phyloP scores from a whole-genome alignment of 2,329 filamentous ascomycete genomes.

The Cladosporium austrohemisphaericum region DNA sequence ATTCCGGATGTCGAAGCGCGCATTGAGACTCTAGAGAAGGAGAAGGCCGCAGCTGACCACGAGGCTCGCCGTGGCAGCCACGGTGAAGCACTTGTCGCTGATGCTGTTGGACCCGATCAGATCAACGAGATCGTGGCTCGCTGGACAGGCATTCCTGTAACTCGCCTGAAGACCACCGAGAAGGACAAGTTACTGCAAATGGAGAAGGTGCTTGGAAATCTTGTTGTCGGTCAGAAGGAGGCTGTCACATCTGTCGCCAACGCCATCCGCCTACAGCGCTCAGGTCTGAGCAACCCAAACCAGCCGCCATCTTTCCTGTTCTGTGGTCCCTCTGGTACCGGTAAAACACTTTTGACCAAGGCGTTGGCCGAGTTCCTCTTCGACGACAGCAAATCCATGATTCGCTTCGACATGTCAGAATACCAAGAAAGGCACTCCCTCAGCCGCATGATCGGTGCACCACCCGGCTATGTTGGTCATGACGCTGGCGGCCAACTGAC shows the following conservation, averaged over 20 bases:
- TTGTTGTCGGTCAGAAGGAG: conserved; percentile 92
- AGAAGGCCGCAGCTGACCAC: conserved; percentile 76
- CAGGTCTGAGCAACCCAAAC: conserved; percentile 91
- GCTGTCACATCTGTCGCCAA: conserved; percentile 92
- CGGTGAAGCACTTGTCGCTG: conserved; percentile 72
- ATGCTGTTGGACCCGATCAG: conserved; percentile 92
- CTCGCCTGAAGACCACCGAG: conserved; percentile 86
- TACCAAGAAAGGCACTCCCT: conserved; percentile 96
- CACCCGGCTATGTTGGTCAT: conserved; percentile 94
- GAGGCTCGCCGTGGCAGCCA: conserved; percentile 58
- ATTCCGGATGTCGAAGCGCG: conserved; percentile 84
- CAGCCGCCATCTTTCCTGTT: conserved; percentile 97
- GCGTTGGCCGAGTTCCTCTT: conserved; percentile 96
- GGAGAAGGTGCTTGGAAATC: conserved; percentile 78
- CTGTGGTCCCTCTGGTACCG: conserved; percentile 96
- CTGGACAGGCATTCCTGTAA: conserved; percentile 98
- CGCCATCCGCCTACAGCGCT: conserved; percentile 90
- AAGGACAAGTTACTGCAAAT: conserved; percentile 98
- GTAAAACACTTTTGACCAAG: conserved; percentile 96
- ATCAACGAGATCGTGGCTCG: conserved; percentile 98
- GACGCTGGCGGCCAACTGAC: conserved; percentile 95
- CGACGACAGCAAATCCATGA: conserved; percentile 95
- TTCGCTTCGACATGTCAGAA: conserved; percentile 98
- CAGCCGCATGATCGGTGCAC: conserved; percentile 95
- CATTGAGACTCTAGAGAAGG: conserved; percentile 76